These are phyloP conservation scores for Monoraphidium neglectum DNA, from an alignment of 139 green algal species.

Conservation along the genomic window DNA sequence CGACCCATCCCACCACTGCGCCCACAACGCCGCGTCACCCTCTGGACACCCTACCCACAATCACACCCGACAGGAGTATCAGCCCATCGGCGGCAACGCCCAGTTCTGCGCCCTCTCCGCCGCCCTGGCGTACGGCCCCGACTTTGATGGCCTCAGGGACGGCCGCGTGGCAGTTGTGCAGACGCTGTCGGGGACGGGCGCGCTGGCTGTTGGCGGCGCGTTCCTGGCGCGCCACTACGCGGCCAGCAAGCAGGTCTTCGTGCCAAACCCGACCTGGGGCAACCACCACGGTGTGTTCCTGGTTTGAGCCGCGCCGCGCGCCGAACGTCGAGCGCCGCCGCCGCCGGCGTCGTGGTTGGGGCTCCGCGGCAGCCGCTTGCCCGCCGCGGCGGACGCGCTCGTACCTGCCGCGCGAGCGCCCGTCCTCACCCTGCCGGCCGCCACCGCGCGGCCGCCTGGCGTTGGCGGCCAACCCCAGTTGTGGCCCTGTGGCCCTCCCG, in stretches of 20 bases:
- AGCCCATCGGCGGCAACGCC: slow-evolving; percentile 77
- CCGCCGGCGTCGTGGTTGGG: too few species aligned
- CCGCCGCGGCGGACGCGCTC: too few species aligned
- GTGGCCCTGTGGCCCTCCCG: too few species aligned
- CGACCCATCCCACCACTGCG: not conserved
- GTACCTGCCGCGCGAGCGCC: too few species aligned
- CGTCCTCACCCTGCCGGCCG: too few species aligned
- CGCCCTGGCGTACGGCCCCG: slow-evolving; percentile 72
- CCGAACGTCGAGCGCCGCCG: not conserved
- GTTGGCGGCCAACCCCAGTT: too few species aligned
- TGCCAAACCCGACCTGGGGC: slow-evolving; percentile 83
- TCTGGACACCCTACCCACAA: not conserved
- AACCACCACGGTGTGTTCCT: slow-evolving; percentile 64
- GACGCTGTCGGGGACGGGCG: slow-evolving; percentile 75
- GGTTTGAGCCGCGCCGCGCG: too few species aligned
- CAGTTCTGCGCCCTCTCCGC: slow-evolving; percentile 70
- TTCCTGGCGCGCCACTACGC: slow-evolving; percentile 73
- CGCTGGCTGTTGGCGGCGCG: slow-evolving; percentile 73
- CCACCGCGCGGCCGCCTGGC: too few species aligned
- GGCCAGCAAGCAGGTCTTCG: slow-evolving; percentile 56
- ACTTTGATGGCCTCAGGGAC: slow-evolving; percentile 42
- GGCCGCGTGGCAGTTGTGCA: slow-evolving; percentile 71
- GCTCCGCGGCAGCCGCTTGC: too few species aligned
- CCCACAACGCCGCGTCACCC: not conserved
- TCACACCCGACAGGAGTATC: slow-evolving; percentile 72